Evolutionary conservation across 2,329 filamentous ascomycete genomes (phyloP), one percentile per base, ranked within the genome.

Genomic region (Verticillium dahliae): DNA sequence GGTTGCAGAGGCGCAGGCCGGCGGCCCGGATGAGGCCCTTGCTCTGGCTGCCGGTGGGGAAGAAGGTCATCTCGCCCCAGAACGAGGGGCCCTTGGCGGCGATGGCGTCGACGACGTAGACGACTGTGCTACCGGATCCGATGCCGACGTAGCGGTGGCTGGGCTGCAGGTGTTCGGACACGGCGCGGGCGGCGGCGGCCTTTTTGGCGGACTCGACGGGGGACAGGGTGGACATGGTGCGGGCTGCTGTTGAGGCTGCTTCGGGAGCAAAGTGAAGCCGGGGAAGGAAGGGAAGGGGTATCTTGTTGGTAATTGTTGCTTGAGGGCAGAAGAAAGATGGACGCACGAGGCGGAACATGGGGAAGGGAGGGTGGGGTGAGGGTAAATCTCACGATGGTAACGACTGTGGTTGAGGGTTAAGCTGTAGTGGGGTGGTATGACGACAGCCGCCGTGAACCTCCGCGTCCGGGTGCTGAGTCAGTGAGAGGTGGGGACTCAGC

Each of bases 11-110:
- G 31, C 84, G 85, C 61, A 98, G 80, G 2, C 91, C 91, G 22
- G 92, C 91, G 57, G 83, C 79, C 64, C 91, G 84, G 70, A 99
- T 96, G 60, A 97, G 85, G 69, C 92, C 89, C 67, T 91, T 91
- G 54, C 90, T 95, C 73, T 97, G 92, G 78, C 89, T 94, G 31
- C 95, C 95, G 0, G 95, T 99, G 6, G 95, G 94, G 35, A 97
- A 84, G 76, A 97, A 99, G 71, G 85, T 87, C 80, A 97, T 96
- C 66, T 78, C 72, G 38, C 78, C 74, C 57, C 84, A 85, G 61
- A 84, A 79, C 2, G 75, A 73, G 9, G 76, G 72, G 4, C 84
- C 83, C 60, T 88, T 83, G 60, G 81, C 82, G 41, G 82, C 82
- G 75, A 96, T 94, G 61, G 90, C 90, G 67, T 93, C 89, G 63